These are phyloP conservation scores for Tricholoma hemisulphureum DNA, from an alignment of 768 basidiomycete species.

Conservation along the genomic window DNA sequence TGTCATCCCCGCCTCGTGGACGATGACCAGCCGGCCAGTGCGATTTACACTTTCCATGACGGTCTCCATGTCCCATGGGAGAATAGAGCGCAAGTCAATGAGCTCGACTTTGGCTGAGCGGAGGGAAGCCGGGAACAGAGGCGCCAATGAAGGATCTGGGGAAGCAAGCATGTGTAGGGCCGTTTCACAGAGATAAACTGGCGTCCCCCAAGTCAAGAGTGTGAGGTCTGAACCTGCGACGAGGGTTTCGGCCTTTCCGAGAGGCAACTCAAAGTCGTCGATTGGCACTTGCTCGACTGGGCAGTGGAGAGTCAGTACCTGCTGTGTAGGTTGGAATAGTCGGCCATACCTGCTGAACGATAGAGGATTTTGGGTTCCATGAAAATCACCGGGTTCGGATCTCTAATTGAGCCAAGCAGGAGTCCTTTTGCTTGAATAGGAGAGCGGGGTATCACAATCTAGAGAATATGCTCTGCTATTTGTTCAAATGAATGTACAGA, in stretches of 20 bases:
- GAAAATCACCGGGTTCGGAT: slow-evolving; percentile 92
- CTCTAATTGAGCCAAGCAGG: slow-evolving; percentile 80
- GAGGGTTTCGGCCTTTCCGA: slow-evolving; percentile 78
- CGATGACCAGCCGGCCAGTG: slow-evolving; percentile 83
- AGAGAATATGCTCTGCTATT: slow-evolving; percentile 10
- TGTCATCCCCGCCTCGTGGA: slow-evolving; percentile 88
- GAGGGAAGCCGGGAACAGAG: slow-evolving; percentile 61
- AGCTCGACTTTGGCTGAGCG: slow-evolving; percentile 79
- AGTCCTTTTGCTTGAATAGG: slow-evolving; percentile 96
- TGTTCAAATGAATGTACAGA: not conserved
- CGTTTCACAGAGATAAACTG: slow-evolving; percentile 84
- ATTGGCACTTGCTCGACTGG: slow-evolving; percentile 89
- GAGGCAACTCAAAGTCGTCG: slow-evolving; percentile 82
- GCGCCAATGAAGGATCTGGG: slow-evolving; percentile 62
- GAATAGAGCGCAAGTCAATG: slow-evolving; percentile 85
- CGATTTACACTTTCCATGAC: slow-evolving; percentile 79
- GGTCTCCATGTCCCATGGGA: slow-evolving; percentile 86
- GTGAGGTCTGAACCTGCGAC: slow-evolving; percentile 81
- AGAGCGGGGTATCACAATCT: slow-evolving; percentile 90
- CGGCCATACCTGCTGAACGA: slow-evolving; percentile 68
- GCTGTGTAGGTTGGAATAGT: not conserved
- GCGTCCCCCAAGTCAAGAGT: slow-evolving; percentile 90
- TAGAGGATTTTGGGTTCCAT: slow-evolving; percentile 96
- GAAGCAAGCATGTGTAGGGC: slow-evolving; percentile 71
- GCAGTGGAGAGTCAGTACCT: slow-evolving; percentile 4